These are phyloP conservation scores for Penicillium mononematosum DNA, from an alignment of 495 filamentous ascomycete genomes.

Conservation along the genomic window DNA sequence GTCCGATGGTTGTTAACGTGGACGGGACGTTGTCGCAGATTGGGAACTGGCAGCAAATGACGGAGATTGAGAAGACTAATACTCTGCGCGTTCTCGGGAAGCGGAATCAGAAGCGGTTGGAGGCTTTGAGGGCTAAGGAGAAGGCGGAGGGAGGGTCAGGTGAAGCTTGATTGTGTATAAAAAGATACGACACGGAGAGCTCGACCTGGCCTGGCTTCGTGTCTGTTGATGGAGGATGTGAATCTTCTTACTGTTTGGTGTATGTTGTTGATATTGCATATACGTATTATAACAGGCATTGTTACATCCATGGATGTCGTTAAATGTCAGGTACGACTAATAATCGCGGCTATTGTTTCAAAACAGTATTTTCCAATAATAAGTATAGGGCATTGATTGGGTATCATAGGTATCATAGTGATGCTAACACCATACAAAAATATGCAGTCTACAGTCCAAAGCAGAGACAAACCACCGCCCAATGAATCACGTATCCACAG, in stretches of 20 bases:
- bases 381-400: not conserved
- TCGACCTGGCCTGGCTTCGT: not conserved
- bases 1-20: constrained; percentile 65
- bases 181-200: not conserved
- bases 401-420: constrained; percentile 7
- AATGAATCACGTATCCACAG: not conserved
- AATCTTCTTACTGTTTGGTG: not conserved
- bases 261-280: not conserved
- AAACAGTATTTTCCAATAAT: not conserved
- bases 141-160: constrained; percentile 9
- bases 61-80: constrained; percentile 58
- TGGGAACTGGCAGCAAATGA: constrained; percentile 66
- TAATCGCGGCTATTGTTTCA: not conserved
- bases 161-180: not conserved
- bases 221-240: not conserved
- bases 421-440: not conserved
- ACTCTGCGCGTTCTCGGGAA: constrained; percentile 61
- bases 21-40: constrained; percentile 66
- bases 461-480: not conserved
- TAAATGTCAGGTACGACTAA: not conserved
- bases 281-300: not conserved
- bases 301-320: not conserved
- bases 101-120: constrained; percentile 61
- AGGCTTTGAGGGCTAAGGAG: constrained; percentile 46
- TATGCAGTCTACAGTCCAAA: not conserved